Conservation (phyloP, 768 basidiomycete genomes). For the Termitomyces bulborhizus region DNA sequence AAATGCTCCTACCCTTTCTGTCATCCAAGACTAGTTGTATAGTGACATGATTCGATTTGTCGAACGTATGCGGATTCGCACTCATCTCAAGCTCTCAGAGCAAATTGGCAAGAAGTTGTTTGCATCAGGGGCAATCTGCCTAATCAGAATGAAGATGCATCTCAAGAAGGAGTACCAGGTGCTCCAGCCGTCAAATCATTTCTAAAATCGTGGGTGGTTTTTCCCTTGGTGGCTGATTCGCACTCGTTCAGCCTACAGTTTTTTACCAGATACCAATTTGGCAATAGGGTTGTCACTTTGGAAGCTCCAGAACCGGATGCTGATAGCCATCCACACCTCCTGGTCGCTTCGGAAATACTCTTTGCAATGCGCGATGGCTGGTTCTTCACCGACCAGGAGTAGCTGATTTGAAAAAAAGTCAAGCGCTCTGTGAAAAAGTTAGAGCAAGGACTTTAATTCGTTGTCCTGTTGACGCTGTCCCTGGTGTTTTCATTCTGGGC, state of each 20-base stretch:
- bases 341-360: conserved; percentile 27
- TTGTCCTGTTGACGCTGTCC: conserved; percentile 1
- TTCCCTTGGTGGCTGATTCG: conserved; percentile 42
- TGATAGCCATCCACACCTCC: conserved; percentile 27
- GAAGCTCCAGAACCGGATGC: conserved; percentile 20
- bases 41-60: conserved; percentile 27
- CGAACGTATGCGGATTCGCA: neutral
- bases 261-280: conserved; percentile 24
- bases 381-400: conserved; percentile 15
- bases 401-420: conserved; percentile 29
- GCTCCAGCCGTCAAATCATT: conserved; percentile 35
- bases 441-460: conserved; percentile 17
- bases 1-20: conserved; percentile 28
- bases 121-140: conserved; percentile 30
- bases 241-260: conserved; percentile 31
- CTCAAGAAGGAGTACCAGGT: conserved; percentile 38
- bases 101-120: conserved; percentile 40
- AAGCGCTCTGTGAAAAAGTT: conserved; percentile 38
- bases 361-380: conserved; percentile 24
- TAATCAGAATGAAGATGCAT: conserved; percentile 23
- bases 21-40: conserved; percentile 35
- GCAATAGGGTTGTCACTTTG: conserved; percentile 42
- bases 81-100: conserved; percentile 18
- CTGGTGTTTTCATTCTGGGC: neutral
- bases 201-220: conserved; percentile 35